These are phyloP conservation scores for Aegilops bicornis DNA, from an alignment of 176 grass and related monocot genomes.

Conservation along the genomic window DNA sequence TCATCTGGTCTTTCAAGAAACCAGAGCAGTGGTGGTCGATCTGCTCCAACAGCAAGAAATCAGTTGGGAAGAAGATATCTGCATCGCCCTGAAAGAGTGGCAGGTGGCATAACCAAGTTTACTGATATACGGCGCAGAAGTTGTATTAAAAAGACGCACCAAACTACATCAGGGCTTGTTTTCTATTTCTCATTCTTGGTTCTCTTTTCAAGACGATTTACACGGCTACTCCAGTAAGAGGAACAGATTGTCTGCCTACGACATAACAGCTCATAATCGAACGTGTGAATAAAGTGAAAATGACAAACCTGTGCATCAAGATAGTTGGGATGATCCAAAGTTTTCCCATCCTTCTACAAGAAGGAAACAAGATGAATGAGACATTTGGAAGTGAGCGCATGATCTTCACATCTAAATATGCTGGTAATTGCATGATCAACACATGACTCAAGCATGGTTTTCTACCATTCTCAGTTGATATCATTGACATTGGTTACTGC, in stretches of 20 bases:
- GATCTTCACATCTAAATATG: neutral
- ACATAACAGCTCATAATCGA: neutral
- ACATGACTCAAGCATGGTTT: neutral
- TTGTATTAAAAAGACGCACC: neutral
- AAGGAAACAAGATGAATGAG: constrained; percentile 35
- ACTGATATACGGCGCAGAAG: neutral
- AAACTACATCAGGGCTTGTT: neutral
- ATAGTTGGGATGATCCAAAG: constrained; percentile 66
- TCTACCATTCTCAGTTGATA: neutral
- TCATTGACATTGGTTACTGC: neutral
- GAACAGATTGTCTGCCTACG: neutral
- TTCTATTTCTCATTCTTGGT: neutral
- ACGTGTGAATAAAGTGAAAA: neutral
- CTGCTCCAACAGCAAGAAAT: constrained; percentile 82
- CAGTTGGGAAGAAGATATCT: constrained; percentile 95
- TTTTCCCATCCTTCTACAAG: constrained; percentile 84
- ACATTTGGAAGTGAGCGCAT: neutral
- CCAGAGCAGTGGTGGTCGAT: constrained; percentile 87
- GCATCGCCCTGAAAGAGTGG: constrained; percentile 66
- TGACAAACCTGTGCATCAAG: constrained; percentile 85
- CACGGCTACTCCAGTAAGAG: neutral
- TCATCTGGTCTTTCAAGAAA: constrained; percentile 60
- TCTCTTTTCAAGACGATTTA: neutral
- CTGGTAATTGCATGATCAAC: neutral
- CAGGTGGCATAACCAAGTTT: constrained; percentile 20